Evolutionary conservation across 768 basidiomycete species (phyloP), one percentile per base, ranked within the genome.

Genomic region (Tulasnella sp.): DNA sequence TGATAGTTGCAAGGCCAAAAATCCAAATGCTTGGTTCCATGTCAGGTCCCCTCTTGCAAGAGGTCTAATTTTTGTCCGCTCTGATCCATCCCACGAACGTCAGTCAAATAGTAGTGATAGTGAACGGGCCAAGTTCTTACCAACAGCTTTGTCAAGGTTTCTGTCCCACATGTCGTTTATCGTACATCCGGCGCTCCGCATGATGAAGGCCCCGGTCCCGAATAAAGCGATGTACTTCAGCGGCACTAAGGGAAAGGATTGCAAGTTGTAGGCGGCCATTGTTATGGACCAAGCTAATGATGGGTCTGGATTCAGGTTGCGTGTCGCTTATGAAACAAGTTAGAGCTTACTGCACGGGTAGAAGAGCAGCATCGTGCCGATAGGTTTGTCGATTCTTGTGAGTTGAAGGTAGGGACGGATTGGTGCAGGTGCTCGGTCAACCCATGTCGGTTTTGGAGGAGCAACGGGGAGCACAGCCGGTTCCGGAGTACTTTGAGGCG

Each of bases 111-210:
- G 38, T 3, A 27, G 2, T 34, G 2, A 34, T 1, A 8, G 6
- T 48, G 40, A 31, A 71, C 7, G 2, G 16, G 40, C 34, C 71
- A 19, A 71, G 6, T 31, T 85, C 90, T 79, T 83, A 96, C 97
- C 96, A 74, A 99, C 98, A 52, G 92, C 91, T 84, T 91, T 92
- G 88, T 99, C 98, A 71, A 98, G 90, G 80, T 94, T 91, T 81
- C 88, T 89, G 85, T 99, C 98, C 97, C 98, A 99, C 91, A 99
- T 92, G 84, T 99, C 98, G 84, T 99, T 99, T 82, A 99, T 97
- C 3, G 95, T 98, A 85, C 98, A 99, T 3, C 98, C 98, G 31
- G 98, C 98, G 7, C 97, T 95, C 27, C 98, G 92, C 98, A 99
- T 99, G 75, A 99, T 89, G 68, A 98, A 82, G 0, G 98, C 96